These are phyloP conservation scores for Xylaria sp. DNA, from an alignment of 2,329 filamentous ascomycete species.

Conservation along the genomic window DNA sequence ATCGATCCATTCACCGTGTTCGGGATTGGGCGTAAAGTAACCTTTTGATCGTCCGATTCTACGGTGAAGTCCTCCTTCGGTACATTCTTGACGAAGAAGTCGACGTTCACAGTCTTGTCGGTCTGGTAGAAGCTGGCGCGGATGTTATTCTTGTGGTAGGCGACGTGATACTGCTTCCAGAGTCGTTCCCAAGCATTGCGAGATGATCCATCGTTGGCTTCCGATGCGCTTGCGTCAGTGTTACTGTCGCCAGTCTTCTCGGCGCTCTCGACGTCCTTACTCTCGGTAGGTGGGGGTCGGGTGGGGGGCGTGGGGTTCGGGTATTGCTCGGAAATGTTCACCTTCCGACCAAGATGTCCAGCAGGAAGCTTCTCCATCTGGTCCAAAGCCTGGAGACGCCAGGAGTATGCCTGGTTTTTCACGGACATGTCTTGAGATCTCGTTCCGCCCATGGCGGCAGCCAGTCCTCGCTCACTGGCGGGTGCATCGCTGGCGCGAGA, in stretches of 20 bases:
- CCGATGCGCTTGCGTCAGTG: too few relatives aligned
- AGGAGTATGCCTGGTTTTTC: conserved; percentile 46
- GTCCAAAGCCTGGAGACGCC: conserved; percentile 52
- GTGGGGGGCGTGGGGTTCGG: conserved; percentile 23
- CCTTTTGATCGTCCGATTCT: conserved; percentile 32
- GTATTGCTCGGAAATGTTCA: conserved; percentile 43
- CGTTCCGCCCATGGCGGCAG: conserved; percentile 22
- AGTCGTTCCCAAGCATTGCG: conserved; percentile 24
- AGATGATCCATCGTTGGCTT: not conserved
- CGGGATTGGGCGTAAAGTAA: conserved; percentile 50
- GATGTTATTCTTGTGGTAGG: conserved; percentile 37
- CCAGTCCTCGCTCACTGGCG: conserved; percentile 23
- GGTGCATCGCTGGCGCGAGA: conserved; percentile 20
- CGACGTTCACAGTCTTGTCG: conserved; percentile 39
- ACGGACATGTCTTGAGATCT: conserved; percentile 31
- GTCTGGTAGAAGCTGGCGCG: conserved; percentile 48
- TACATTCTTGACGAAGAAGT: conserved; percentile 46
- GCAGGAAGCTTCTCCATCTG: conserved; percentile 48
- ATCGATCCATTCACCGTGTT: conserved; percentile 52
- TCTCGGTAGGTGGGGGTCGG: not conserved
- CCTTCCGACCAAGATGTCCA: conserved; percentile 50
- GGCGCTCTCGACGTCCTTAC: not conserved
- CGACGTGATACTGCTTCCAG: conserved; percentile 23
- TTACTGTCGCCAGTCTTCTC: not conserved
- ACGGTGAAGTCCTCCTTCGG: conserved; percentile 46